phyloP scores from a whole-genome alignment of 139 green algal genomes.

The Chlorella sp. region DNA sequence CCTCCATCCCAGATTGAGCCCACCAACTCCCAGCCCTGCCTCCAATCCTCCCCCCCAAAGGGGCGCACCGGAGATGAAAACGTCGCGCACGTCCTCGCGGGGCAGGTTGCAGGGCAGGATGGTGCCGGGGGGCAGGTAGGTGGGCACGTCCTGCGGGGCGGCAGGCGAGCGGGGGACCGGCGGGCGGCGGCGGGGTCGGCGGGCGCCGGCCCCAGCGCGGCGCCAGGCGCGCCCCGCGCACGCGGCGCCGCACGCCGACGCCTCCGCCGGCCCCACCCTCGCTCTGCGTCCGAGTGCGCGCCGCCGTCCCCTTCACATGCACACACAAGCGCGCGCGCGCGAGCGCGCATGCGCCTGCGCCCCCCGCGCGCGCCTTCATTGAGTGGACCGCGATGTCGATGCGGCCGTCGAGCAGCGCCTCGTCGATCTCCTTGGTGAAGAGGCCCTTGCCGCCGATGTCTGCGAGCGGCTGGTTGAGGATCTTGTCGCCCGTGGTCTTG shows the following conservation, averaged over 20 bases:
- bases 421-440: constrained; percentile 99
- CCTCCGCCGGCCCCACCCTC: too few relatives aligned
- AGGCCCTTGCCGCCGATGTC: constrained; percentile 99
- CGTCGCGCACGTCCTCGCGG: constrained; percentile 96
- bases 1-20: too few relatives aligned
- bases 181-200: too few relatives aligned
- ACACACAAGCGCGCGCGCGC: too few relatives aligned
- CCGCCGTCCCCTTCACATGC: too few relatives aligned
- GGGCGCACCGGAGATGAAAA: constrained; percentile 98
- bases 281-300: too few relatives aligned
- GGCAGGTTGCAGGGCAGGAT: constrained; percentile 98
- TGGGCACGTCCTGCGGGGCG: constrained; percentile 91
- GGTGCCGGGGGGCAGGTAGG: constrained; percentile 94
- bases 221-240: too few relatives aligned
- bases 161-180: too few relatives aligned
- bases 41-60: too few relatives aligned
- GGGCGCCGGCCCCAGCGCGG: background rate
- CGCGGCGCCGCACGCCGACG: too few relatives aligned
- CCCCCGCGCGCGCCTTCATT: constrained; percentile 90
- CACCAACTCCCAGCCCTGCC: too few relatives aligned
- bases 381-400: constrained; percentile 99
- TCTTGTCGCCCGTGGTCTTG: constrained; percentile 99
- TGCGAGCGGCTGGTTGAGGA: constrained; percentile 95
- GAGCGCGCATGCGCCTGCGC: too few relatives aligned
- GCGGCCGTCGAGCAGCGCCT: constrained; percentile 90